These are phyloP conservation scores for Orbilia brochopaga DNA, from an alignment of 2,329 filamentous ascomycete species.

Conservation along the genomic window DNA sequence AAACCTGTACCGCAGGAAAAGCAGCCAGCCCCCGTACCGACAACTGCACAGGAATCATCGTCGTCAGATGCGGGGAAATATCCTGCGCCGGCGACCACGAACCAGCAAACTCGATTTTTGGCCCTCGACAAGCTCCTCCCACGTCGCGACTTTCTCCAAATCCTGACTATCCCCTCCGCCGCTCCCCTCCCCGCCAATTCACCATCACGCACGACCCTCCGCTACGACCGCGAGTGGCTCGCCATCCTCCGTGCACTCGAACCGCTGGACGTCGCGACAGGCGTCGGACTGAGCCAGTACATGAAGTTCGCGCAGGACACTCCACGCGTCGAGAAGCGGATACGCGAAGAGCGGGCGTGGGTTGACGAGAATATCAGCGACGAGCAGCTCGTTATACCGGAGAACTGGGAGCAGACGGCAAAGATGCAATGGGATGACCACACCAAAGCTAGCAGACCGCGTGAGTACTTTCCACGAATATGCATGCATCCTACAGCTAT, in stretches of 20 bases:
- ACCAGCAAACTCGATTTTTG: constrained; percentile 80
- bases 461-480: constrained; percentile 53
- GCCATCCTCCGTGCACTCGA: constrained; percentile 83
- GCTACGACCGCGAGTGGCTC: constrained; percentile 94
- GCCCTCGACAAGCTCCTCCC: constrained; percentile 90
- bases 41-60: constrained; percentile 66
- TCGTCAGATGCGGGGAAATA: constrained; percentile 54
- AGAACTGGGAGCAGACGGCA: constrained; percentile 79
- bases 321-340: constrained; percentile 67
- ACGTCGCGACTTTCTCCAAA: constrained; percentile 78
- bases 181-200: constrained; percentile 55
- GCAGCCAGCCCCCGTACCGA: too few relatives aligned
- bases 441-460: constrained; percentile 68
- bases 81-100: constrained; percentile 58
- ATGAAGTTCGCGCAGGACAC: constrained; percentile 65
- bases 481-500: background rate
- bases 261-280: constrained; percentile 59
- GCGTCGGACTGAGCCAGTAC: constrained; percentile 67
- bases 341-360: constrained; percentile 77
- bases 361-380: constrained; percentile 73
- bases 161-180: constrained; percentile 68
- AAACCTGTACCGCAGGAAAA: constrained; percentile 41
- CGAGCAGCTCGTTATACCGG: constrained; percentile 71
- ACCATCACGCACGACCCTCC: constrained; percentile 65
- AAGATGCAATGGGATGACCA: constrained; percentile 69